phyloP scores from a whole-genome alignment of 2,329 filamentous ascomycete species.

The Didymella sp. region DNA sequence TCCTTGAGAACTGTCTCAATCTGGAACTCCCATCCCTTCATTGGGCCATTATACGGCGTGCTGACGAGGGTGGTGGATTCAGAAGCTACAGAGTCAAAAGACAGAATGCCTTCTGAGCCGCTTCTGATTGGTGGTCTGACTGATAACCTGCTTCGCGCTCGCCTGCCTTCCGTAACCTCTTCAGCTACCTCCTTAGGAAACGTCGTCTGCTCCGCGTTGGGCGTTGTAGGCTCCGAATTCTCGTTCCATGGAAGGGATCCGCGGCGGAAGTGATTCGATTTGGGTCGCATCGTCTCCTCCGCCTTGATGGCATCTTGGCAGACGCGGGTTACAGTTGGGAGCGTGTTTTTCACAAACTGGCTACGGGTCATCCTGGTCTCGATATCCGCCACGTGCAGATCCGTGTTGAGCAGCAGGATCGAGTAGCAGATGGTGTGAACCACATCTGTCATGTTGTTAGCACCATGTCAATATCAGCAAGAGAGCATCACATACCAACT shows the following conservation, averaged over 20 bases:
- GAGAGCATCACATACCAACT: slow-evolving; percentile 65
- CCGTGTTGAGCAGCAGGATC: slow-evolving; percentile 91
- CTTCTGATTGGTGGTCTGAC: slow-evolving; percentile 49
- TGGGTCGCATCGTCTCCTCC: slow-evolving; percentile 45
- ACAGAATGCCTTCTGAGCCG: slow-evolving; percentile 45
- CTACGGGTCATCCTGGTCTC: slow-evolving; percentile 94
- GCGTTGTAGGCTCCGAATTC: slow-evolving; percentile 46
- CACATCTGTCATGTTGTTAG: slow-evolving; percentile 68
- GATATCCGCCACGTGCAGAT: slow-evolving; percentile 93
- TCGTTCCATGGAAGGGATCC: slow-evolving; percentile 48
- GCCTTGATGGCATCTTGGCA: slow-evolving; percentile 69
- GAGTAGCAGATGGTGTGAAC: slow-evolving; percentile 98
- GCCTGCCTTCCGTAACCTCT: slow-evolving; percentile 47
- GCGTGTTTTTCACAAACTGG: slow-evolving; percentile 96
- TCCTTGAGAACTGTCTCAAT: slow-evolving; percentile 90
- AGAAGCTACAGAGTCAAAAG: slow-evolving; percentile 46
- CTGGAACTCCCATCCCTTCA: slow-evolving; percentile 85
- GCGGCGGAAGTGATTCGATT: slow-evolving; percentile 44
- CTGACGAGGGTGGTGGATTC: slow-evolving; percentile 81
- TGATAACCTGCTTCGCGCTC: slow-evolving; percentile 52
- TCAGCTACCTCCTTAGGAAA: slow-evolving; percentile 40
- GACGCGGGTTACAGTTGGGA: slow-evolving; percentile 83
- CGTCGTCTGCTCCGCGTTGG: slow-evolving; percentile 35
- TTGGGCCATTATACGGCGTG: slow-evolving; percentile 73
- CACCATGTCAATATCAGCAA: not conserved